A percentile compares a stretch with the other conserved stretches of the same genome.
These are phyloP conservation scores for Colletotrichum theobromicola DNA, from an alignment of 2,329 filamentous ascomycete species.

Conservation along the genomic window DNA sequence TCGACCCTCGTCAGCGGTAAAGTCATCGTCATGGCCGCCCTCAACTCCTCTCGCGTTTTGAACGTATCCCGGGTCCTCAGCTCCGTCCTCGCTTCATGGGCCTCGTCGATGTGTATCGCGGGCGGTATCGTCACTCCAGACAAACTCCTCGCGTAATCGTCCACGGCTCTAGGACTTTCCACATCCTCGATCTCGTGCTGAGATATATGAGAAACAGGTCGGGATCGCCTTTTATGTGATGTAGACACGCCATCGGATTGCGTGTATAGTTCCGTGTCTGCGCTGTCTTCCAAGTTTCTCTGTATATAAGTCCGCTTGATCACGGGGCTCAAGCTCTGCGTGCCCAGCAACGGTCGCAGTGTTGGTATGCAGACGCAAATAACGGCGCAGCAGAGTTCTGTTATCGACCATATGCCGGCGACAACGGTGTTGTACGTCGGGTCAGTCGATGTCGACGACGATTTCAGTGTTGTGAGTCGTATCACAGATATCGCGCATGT, in stretches of 20 bases:
- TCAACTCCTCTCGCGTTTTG: neutral
- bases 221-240: neutral
- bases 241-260: neutral
- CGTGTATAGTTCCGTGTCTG: neutral
- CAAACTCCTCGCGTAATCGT: neutral
- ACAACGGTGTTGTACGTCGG: slow-evolving; percentile 36
- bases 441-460: slow-evolving; percentile 32
- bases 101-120: neutral
- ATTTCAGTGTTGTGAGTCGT: slow-evolving; percentile 34
- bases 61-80: neutral
- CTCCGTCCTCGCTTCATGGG: neutral
- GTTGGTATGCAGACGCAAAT: slow-evolving; percentile 44
- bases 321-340: neutral
- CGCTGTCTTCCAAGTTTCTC: neutral
- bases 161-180: neutral
- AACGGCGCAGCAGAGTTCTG: slow-evolving; percentile 43
- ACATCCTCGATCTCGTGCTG: neutral
- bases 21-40: neutral
- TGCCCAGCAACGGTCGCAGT: slow-evolving; percentile 32
- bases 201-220: neutral
- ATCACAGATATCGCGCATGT: slow-evolving; percentile 31
- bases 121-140: neutral
- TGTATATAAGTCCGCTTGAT: neutral
- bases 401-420: slow-evolving; percentile 38
- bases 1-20: neutral